Evolutionary conservation across 805 yeast genomes (phyloP).

Genomic region (Kodamaea fukazawae): DNA sequence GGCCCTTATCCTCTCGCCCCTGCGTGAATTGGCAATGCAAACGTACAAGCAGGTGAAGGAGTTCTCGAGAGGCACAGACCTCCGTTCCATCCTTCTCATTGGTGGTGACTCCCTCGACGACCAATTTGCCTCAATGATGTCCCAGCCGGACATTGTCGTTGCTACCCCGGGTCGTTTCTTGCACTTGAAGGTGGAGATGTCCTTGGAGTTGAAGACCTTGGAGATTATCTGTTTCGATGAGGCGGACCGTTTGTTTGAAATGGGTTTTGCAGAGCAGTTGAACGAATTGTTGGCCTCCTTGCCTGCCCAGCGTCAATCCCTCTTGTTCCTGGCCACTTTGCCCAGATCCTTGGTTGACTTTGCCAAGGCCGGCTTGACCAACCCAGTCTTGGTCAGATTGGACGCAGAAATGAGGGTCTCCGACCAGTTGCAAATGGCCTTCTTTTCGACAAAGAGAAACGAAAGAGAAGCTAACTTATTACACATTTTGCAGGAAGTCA

Average conservation of each 20-base stretch:
- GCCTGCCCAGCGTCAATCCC: constrained; percentile 80
- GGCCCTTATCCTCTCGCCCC: constrained; percentile 87
- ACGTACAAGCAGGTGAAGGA: constrained; percentile 87
- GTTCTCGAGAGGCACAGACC: constrained; percentile 77
- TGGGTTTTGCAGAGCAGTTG: constrained; percentile 93
- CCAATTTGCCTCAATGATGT: constrained; percentile 88
- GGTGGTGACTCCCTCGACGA: constrained; percentile 99
- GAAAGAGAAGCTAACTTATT: constrained; percentile 89
- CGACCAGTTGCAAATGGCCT: constrained; percentile 87
- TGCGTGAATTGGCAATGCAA: constrained; percentile 94
- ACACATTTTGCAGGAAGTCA: constrained; percentile 74
- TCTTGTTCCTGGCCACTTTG: constrained; percentile 90
- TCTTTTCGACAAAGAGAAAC: constrained; percentile 70
- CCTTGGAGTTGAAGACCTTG: constrained; percentile 72
- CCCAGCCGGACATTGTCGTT: constrained; percentile 89
- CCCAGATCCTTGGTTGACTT: constrained; percentile 92
- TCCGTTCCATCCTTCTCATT: constrained; percentile 75
- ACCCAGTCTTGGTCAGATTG: constrained; percentile 87
- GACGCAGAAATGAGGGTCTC: constrained; percentile 92
- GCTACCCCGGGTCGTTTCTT: constrained; percentile 98
- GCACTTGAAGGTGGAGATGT: constrained; percentile 96
- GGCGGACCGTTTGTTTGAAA: constrained; percentile 93
- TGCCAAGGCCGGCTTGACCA: constrained; percentile 93
- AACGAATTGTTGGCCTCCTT: constrained; percentile 83
- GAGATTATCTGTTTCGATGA: constrained; percentile 95